phyloP scores from a whole-genome alignment of 805 yeast species.

The Starmerella lactis-condensi region DNA sequence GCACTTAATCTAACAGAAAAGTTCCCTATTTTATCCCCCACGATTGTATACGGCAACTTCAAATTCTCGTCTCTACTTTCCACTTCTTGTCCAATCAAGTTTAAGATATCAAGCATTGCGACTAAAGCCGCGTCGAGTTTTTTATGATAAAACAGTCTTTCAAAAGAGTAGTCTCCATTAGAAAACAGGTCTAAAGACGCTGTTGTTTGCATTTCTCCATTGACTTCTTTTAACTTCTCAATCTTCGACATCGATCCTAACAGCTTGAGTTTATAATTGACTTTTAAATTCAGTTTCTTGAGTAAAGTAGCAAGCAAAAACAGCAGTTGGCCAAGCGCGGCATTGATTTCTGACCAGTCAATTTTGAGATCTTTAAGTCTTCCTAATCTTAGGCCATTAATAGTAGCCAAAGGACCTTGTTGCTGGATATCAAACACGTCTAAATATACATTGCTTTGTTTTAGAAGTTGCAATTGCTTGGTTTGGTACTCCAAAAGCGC shows the following conservation, averaged over 20 bases:
- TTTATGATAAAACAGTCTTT: conserved; percentile 53
- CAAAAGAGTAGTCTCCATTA: conserved; percentile 54
- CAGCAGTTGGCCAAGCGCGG: conserved; percentile 74
- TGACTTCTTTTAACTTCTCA: conserved; percentile 34
- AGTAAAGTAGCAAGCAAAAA: conserved; percentile 48
- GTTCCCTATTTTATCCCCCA: conserved; percentile 57
- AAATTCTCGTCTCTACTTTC: conserved; percentile 31
- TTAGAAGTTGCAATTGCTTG: conserved; percentile 47
- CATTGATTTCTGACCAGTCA: conserved; percentile 81
- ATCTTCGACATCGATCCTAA: conserved; percentile 72
- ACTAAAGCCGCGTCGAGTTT: conserved; percentile 68
- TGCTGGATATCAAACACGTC: conserved; percentile 70
- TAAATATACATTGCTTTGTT: conserved; percentile 64
- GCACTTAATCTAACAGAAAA: conserved; percentile 50
- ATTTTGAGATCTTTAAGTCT: conserved; percentile 38
- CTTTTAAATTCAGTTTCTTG: conserved; percentile 34
- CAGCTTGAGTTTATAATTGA: conserved; percentile 54
- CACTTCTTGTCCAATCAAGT: conserved; percentile 31
- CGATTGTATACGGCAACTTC: conserved; percentile 58
- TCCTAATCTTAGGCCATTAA: conserved; percentile 74
- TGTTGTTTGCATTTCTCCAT: conserved; percentile 23
- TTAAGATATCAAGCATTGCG: conserved; percentile 46
- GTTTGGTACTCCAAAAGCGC: conserved; percentile 44
- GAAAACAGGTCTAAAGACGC: conserved; percentile 40
- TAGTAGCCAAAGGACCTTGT: conserved; percentile 71